Evolutionary conservation across 352 stramenopile genomes (phyloP), one percentile per base, ranked within the genome.

Genomic region (Globisporangium sylvaticum): DNA sequence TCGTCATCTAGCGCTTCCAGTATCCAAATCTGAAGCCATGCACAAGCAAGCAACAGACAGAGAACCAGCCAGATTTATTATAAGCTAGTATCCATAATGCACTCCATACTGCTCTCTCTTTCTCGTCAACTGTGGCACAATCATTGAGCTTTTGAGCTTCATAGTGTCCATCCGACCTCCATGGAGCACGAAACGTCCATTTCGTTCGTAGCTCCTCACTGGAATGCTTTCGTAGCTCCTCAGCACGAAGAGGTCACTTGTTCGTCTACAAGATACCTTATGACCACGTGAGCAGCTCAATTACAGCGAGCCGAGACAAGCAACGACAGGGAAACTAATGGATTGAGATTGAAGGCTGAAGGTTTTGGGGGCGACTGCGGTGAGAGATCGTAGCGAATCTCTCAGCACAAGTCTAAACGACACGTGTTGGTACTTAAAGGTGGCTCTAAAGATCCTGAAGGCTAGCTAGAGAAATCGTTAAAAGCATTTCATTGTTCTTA

Each of bases 1-100:
- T 89, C 20, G 79, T 77, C 24, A 75, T 87, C 50, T 88, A 78
- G 58, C 57, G 37, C 5, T 27, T 25, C 12, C 52, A 20, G 4
- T 10, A 58, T 10, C 12, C 39, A 0, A 46, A 20, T 4, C n/a
- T 20, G 15, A n/a, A n/a, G 46, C n/a, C 22, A 10, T 54, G 5
- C 46, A 27, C 20, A 54, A 54, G 46, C 46, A 46, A 46, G 12
- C 20, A n/a, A 22, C 44, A 53, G 20, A 54, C n/a, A 54, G 22
- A 54, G 46, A 54, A 54, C 9, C 46, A 14, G 39, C 9, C 46
- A 14, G 39, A 46, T 46, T 46, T n/a, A 46, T n/a, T 46, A 46
- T 46, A 46, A n/a, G 14, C 15, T 20, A 46, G 15, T 46, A 20
- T 46, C 14, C 15, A 46, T n/a, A 46, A 32, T 10, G 12, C 31